A percentile compares a stretch with the other conserved stretches of the same genome.
These are phyloP conservation scores for Clitopilus passeckerianus DNA, from an alignment of 768 basidiomycete genomes.

Conservation along the genomic window DNA sequence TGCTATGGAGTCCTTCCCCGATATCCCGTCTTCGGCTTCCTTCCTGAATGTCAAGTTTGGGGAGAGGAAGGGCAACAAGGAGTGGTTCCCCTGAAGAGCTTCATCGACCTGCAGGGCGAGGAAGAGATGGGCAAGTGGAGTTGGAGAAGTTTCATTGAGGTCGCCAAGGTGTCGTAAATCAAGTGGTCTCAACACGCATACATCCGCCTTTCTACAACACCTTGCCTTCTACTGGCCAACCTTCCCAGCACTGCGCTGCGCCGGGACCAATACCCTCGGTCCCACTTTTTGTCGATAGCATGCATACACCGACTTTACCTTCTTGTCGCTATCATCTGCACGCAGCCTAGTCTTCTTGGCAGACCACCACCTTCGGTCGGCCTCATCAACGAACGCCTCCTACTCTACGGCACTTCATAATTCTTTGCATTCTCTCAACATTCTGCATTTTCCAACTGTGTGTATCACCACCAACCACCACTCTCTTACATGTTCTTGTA, in stretches of 20 bases:
- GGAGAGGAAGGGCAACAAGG: conserved; percentile 16
- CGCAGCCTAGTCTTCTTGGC: neutral
- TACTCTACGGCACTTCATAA: neutral
- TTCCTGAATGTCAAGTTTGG: conserved; percentile 11
- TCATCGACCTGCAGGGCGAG: conserved; percentile 55
- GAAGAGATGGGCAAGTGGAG: conserved; percentile 40
- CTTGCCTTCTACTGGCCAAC: neutral
- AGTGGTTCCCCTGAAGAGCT: conserved; percentile 59
- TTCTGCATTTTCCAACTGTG: neutral
- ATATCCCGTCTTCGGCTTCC: conserved; percentile 3
- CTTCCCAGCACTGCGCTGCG: neutral
- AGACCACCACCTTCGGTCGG: neutral
- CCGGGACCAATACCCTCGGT: neutral
- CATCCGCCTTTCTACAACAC: neutral
- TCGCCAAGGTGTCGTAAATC: conserved; percentile 34
- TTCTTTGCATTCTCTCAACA: neutral
- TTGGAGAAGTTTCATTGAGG: conserved; percentile 65
- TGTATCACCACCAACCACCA: conserved; percentile 1
- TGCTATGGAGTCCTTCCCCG: conserved; percentile 7
- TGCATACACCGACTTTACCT: neutral
- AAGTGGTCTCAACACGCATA: neutral
- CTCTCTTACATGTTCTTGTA: neutral
- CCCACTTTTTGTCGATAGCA: neutral
- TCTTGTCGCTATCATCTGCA: neutral
- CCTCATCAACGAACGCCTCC: neutral